phyloP scores from a whole-genome alignment of 768 basidiomycete genomes.

The Podaxis mareebaensis region DNA sequence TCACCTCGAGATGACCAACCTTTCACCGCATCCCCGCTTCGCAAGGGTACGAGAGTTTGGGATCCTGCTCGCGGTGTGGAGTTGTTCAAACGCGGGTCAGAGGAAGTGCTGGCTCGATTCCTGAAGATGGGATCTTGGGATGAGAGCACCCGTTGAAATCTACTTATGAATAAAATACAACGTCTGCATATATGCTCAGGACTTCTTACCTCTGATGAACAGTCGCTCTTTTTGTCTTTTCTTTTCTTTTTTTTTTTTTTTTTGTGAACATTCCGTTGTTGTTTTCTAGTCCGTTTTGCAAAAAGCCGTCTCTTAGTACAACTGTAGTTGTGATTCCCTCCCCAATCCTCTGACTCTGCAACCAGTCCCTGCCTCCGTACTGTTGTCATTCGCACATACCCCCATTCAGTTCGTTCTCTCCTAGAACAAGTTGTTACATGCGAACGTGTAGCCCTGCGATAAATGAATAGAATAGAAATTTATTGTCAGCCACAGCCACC shows the following conservation, averaged over 20 bases:
- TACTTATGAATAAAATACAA: slow-evolving; percentile 11
- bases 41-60: slow-evolving; percentile 69
- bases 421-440: not conserved
- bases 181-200: not conserved
- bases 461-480: not conserved
- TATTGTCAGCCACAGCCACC: not conserved
- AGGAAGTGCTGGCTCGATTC: slow-evolving; percentile 84
- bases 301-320: not conserved
- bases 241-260: not conserved
- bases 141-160: slow-evolving; percentile 33
- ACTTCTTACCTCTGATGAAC: slow-evolving; percentile 1
- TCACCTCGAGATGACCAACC: slow-evolving; percentile 47
- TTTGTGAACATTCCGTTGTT: slow-evolving; percentile 6
- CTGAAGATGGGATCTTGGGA: slow-evolving; percentile 78
- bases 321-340: not conserved
- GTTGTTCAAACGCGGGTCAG: slow-evolving; percentile 82
- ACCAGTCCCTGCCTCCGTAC: not conserved
- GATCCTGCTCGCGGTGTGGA: slow-evolving; percentile 87
- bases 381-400: not conserved
- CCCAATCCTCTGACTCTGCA: not conserved
- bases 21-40: slow-evolving; percentile 28
- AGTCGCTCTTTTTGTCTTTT: slow-evolving; percentile 11
- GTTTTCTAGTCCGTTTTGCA: slow-evolving; percentile 6
- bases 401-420: slow-evolving; percentile 2
- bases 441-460: not conserved